phyloP scores from a whole-genome alignment of 2,329 filamentous ascomycete genomes.

The Chaetoscypha palmicola region DNA sequence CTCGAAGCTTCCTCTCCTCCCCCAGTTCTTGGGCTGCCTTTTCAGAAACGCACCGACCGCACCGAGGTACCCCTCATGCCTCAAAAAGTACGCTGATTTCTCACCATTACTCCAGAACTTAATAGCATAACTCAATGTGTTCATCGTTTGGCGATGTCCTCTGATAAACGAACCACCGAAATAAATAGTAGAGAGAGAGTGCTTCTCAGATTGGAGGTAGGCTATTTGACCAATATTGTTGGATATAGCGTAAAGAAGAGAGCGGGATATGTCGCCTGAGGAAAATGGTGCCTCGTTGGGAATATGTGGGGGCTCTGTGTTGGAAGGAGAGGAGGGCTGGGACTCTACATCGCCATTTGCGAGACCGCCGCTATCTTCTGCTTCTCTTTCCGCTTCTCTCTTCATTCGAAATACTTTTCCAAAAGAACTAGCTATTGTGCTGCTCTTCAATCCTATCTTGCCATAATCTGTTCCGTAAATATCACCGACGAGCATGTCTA shows the following conservation, averaged over 20 bases:
- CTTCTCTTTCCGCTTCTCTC: constrained; percentile 69
- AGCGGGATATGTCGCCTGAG: constrained; percentile 79
- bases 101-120: constrained; percentile 93
- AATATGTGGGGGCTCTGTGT: constrained; percentile 2
- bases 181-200: constrained; percentile 86
- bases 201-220: constrained; percentile 93
- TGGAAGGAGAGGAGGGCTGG: not conserved
- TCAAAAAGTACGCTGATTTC: constrained; percentile 92
- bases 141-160: constrained; percentile 95
- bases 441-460: constrained; percentile 94
- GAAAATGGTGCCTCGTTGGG: constrained; percentile 49
- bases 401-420: constrained; percentile 96
- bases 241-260: constrained; percentile 87
- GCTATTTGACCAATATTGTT: constrained; percentile 99
- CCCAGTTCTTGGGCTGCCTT: constrained; percentile 86
- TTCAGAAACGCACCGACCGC: constrained; percentile 92
- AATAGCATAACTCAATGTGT: constrained; percentile 93
- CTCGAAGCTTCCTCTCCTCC: constrained; percentile 61
- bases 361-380: constrained; percentile 58
- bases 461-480: constrained; percentile 95
- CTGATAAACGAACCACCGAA: constrained; percentile 97
- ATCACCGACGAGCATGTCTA: constrained; percentile 95
- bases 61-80: constrained; percentile 93
- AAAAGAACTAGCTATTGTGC: constrained; percentile 91
- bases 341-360: constrained; percentile 21